Evolutionary conservation across 2,329 filamentous ascomycete genomes (phyloP), one percentile per base, ranked within the genome.

Genomic region (Cladosporium sp.): DNA sequence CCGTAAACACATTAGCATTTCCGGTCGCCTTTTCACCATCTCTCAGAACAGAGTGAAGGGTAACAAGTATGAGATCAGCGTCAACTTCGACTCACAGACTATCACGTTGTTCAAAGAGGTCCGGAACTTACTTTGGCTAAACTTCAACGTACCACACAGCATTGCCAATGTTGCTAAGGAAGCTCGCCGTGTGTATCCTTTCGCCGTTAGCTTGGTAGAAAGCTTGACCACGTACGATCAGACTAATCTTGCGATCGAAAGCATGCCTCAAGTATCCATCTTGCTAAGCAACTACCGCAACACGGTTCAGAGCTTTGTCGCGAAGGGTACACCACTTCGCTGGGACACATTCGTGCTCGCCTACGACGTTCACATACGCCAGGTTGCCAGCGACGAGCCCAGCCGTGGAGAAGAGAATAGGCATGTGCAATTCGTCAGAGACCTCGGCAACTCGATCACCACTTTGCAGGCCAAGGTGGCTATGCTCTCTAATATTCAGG

Each of bases 41-140:
- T 84, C 82, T 62, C 89, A 89, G 64, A 91, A 96, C 64, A 85
- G 94, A 64, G 90, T 93, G n/a, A 89, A 90, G 13, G 93, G 93
- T 59, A 94, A 96, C 68, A 84, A 86, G 13, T 78, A 97, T 32
- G 93, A 97, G 73, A 81, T 99, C 24, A 84, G 83, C 12, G 92
- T 99, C 71, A 99, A 97, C 74, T 99, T 99, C 66, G 93, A 99
- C 70, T 87, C 90, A 12, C 94, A 99, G 71, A 90, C 97, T 57
- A 99, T 99, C 70, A 92, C 93, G 0, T 79, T 99, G 9, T 99
- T 99, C 81, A 99, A 99, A 71, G 94, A 99, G 77, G 96, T 96
- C 24, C 86, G 95, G 39, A 99, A 99, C 69, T 78, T 99, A 42
- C 86, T 91, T 12, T 99, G 94, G 93, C 86, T 96, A 61, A 94